Evolutionary conservation across 2,329 filamentous ascomycete genomes (phyloP).

Genomic region (Arthrobotrys conoides): DNA sequence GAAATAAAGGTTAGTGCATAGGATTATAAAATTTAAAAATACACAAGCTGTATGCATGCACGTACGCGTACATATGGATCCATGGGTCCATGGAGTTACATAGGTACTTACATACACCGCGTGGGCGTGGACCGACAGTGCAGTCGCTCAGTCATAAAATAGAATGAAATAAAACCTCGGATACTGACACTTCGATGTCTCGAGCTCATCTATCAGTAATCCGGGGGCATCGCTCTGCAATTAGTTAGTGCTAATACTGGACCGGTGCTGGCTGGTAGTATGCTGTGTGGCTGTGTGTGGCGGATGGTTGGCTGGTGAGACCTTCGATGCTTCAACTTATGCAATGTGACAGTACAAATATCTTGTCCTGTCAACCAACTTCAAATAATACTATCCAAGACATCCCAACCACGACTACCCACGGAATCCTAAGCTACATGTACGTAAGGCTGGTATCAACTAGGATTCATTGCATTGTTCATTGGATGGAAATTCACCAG

Average conservation of each 20-base stretch:
- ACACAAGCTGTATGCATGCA: background rate
- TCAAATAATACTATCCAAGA: background rate
- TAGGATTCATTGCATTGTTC: background rate
- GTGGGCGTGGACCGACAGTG: background rate
- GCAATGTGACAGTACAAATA: slow-evolving; percentile 6
- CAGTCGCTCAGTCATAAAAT: slow-evolving; percentile 17
- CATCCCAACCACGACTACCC: background rate
- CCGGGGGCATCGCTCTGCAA: background rate
- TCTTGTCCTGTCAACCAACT: background rate
- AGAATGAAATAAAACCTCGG: background rate
- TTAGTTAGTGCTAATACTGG: background rate
- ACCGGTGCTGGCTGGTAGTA: no score
- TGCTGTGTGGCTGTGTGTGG: slow-evolving; percentile 8
- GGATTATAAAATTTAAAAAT: no score
- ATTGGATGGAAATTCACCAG: background rate
- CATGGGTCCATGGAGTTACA: no score
- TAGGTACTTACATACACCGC: background rate
- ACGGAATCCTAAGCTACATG: slow-evolving; percentile 9
- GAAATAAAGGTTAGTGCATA: background rate
- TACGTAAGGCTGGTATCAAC: background rate
- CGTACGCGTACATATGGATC: no score
- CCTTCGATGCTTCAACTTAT: slow-evolving; percentile 17
- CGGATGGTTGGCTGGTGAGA: slow-evolving; percentile 21
- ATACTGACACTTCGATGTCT: background rate
- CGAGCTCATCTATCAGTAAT: slow-evolving; percentile 25